Evolutionary conservation across 2,329 filamentous ascomycete genomes (phyloP), one percentile per base, ranked within the genome.

Genomic region (Ophioceras dolichostomum): DNA sequence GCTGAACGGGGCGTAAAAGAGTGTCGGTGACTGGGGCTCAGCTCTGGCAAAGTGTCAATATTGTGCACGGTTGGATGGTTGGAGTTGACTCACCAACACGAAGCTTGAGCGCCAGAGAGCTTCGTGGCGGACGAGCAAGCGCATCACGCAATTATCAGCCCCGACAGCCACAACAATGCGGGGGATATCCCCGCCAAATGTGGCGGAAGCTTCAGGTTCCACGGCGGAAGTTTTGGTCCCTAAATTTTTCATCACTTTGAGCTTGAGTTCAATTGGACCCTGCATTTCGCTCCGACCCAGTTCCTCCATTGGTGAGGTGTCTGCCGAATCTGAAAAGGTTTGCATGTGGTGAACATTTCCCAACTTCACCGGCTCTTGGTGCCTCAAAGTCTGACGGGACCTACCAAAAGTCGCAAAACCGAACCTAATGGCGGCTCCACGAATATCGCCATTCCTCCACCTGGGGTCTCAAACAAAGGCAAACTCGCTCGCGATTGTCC

Each of bases 361-460:
- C n/a, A n/a, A n/a, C n/a, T n/a, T n/a, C n/a, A n/a, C n/a, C n/a
- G n/a, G n/a, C n/a, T n/a, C n/a, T n/a, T n/a, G n/a, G n/a, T n/a
- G n/a, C n/a, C n/a, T n/a, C n/a, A n/a, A n/a, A n/a, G n/a, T n/a
- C n/a, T n/a, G 14, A 37, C 28, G 22, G 38, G 6, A 22, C 12
- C 9, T 4, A 16, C 7, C 29, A 18, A 30, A 40, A 32, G 17
- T 41, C n/a, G n/a, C n/a, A n/a, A n/a, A n/a, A n/a, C n/a, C n/a
- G n/a, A n/a, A n/a, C n/a, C n/a, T n/a, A n/a, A n/a, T n/a, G n/a
- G n/a, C n/a, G n/a, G n/a, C n/a, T n/a, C n/a, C n/a, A n/a, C n/a
- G n/a, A n/a, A n/a, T 44, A 2, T 94, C 88, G 9, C 81, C 87
- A 0, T 96, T 98, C 49, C 70, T 96, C 28, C 73, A 82, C 37